Evolutionary conservation across 2,329 filamentous ascomycete genomes (phyloP), one percentile per base, ranked within the genome.

Genomic region (Rasamsonia emersonii): DNA sequence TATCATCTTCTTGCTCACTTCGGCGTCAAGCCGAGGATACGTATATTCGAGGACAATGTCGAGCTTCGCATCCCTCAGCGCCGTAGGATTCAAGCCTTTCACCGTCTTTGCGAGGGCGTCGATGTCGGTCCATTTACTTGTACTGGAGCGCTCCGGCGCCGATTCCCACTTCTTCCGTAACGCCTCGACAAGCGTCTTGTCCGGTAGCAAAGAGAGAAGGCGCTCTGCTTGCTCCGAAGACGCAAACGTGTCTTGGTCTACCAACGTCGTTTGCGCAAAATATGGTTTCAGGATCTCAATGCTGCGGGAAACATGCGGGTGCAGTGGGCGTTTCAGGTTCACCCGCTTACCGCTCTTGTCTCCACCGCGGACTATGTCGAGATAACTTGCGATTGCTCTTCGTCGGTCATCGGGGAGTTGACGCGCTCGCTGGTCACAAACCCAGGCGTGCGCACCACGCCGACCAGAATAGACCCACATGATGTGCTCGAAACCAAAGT

Each of bases 381-480:
- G 70, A 53, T 96, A 98, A 14, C 83, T 79, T 0, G 86, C 86
- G 39, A 98, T 80, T 0, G 88, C 83, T 45, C 77, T 77, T 34
- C 91, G 75, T 60, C 84, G 86, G 46, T 82, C 75, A 49, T 98
- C 91, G 42, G 93, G 82, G 67, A 98, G 75, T 19, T 71, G 71
- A 36, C 91, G 75, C 1, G 88, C 91, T 36, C 80, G 79, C 52
- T 82, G 84, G 57, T 98, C 91, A 54, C 89, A 96, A 8, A 98
- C 83, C 91, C 91, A 98, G 4, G 91, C 91, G 77, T 98, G 91
- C 18, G 84, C 88, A 65, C 91, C 91, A 71, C 91, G 77, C 59
- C 91, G 82, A 46, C 91, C 91, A 0, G 91, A 98, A 61, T 98
- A 98, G 5, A 98, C 88, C 91, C 91, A 98, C 59, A 98, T 72